These are phyloP conservation scores for Stephania yunnanensis DNA, from an alignment of 164 flowering plant genomes.

Conservation along the genomic window DNA sequence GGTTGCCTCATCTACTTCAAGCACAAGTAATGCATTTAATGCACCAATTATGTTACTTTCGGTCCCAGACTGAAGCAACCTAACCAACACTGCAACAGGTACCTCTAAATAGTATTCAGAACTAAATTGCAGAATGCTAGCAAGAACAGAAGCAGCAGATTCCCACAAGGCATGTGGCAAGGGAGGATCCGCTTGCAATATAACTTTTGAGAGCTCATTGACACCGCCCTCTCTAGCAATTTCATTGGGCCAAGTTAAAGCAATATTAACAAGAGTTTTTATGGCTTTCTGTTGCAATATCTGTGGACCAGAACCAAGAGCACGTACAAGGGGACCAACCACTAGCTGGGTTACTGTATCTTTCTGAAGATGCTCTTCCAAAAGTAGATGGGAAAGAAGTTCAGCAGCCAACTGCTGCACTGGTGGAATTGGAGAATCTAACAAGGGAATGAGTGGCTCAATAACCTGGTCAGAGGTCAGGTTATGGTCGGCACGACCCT, in stretches of 20 bases:
- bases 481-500: conserved; percentile 67
- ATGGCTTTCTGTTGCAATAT: conserved; percentile 93
- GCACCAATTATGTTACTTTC: conserved; percentile 85
- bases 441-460: conserved; percentile 77
- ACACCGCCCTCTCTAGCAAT: conserved; percentile 99
- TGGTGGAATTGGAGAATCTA: conserved; percentile 75
- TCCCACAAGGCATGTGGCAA: conserved; percentile 96
- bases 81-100: conserved; percentile 92
- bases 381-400: conserved; percentile 81
- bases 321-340: conserved; percentile 77
- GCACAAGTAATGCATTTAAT: conserved; percentile 81
- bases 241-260: conserved; percentile 92
- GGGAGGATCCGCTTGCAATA: conserved; percentile 81
- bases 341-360: conserved; percentile 75
- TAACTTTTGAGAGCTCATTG: conserved; percentile 76
- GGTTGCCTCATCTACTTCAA: conserved; percentile 90
- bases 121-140: conserved; percentile 84
- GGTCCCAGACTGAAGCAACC: conserved; percentile 79
- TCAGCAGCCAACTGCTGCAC: conserved; percentile 95
- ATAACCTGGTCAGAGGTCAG: conserved; percentile 74
- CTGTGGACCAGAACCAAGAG: conserved; percentile 74
- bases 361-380: conserved; percentile 89
- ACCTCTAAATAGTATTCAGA: conserved; percentile 95
- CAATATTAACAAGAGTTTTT: conserved; percentile 80
- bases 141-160: conserved; percentile 76